A percentile compares a stretch with the other conserved stretches of the same genome.
Conservation (phyloP, 1,139 yeast species). For the Blastobotrys malaysiensis region DNA sequence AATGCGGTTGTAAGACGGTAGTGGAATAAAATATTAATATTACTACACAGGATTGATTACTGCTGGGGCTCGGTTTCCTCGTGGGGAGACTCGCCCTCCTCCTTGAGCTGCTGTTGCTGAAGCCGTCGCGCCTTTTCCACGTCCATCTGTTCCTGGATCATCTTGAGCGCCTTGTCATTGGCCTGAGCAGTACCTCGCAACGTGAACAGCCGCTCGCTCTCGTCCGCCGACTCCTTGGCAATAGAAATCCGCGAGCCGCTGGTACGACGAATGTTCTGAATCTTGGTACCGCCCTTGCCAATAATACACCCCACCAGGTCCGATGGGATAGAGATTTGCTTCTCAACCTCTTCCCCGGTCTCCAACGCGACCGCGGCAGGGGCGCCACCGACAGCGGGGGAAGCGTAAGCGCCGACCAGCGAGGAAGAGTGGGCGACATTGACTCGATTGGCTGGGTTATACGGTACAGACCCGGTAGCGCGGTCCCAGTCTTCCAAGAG, state of each 20-base stretch:
- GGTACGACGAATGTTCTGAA: conserved; percentile 76
- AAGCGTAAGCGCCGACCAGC: not conserved
- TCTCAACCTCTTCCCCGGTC: conserved; percentile 33
- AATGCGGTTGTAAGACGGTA: too few species aligned
- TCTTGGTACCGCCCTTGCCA: conserved; percentile 81
- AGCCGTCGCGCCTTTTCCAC: conserved; percentile 67
- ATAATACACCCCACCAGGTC: conserved; percentile 88
- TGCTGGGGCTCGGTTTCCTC: not conserved
- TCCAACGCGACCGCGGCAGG: conserved; percentile 8
- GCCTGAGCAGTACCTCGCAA: conserved; percentile 60
- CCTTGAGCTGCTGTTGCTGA: conserved; percentile 2
- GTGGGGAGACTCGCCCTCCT: not conserved
- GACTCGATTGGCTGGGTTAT: conserved; percentile 49
- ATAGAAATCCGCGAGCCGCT: conserved; percentile 80
- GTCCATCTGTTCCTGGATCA: conserved; percentile 70
- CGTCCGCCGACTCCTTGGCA: conserved; percentile 59
- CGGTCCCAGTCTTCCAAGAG: conserved; percentile 61
- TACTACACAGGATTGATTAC: not conserved
- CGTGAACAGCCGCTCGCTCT: conserved; percentile 65
- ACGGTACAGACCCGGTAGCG: conserved; percentile 60
- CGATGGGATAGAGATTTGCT: conserved; percentile 58
- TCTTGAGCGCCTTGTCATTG: conserved; percentile 62
- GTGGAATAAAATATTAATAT: too few species aligned
- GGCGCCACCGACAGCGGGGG: not conserved
- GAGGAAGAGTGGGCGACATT: not conserved